A percentile compares a stretch with the other conserved stretches of the same genome.
These are phyloP conservation scores for Magnaporthiopsis incrustans DNA, from an alignment of 2,329 filamentous ascomycete species.

Conservation along the genomic window DNA sequence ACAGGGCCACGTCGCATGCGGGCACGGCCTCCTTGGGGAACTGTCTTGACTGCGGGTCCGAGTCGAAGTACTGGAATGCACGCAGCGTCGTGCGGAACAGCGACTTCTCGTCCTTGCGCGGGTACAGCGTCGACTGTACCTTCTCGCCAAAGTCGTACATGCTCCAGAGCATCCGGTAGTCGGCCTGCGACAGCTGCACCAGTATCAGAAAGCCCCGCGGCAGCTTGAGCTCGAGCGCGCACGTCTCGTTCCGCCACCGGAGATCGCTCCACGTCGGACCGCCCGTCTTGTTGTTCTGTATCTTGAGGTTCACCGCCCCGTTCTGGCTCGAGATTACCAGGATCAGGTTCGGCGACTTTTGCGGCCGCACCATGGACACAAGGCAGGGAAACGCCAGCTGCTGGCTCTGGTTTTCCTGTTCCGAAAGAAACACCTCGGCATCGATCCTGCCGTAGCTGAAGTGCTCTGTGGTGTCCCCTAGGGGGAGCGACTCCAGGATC, in stretches of 20 bases:
- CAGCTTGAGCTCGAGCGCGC: constrained; percentile 59
- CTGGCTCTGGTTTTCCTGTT: constrained; percentile 61
- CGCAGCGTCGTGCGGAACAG: constrained; percentile 63
- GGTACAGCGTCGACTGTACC: constrained; percentile 62
- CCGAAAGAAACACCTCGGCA: constrained; percentile 66
- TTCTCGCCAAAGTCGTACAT: constrained; percentile 80
- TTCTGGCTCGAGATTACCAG: constrained; percentile 74
- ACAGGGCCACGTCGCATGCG: constrained; percentile 65
- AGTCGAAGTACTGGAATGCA: constrained; percentile 75
- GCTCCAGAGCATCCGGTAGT: constrained; percentile 71
- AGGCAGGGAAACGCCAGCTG: constrained; percentile 64
- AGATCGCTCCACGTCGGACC: constrained; percentile 77
- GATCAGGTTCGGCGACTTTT: constrained; percentile 60
- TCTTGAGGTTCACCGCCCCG: constrained; percentile 64
- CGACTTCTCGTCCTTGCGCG: constrained; percentile 59
- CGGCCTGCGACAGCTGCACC: constrained; percentile 63
- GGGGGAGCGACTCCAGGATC: constrained; percentile 61
- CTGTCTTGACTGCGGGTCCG: constrained; percentile 55
- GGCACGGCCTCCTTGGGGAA: constrained; percentile 71
- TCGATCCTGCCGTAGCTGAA: constrained; percentile 77
- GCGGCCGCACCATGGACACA: constrained; percentile 65
- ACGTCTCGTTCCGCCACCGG: constrained; percentile 63
- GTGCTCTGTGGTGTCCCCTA: constrained; percentile 63
- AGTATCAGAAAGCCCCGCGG: constrained; percentile 68
- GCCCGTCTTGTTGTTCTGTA: constrained; percentile 59